Base-by-base conservation (phyloP, 352 stramenopile species). In the Phytophthora colocasiae region DNA sequence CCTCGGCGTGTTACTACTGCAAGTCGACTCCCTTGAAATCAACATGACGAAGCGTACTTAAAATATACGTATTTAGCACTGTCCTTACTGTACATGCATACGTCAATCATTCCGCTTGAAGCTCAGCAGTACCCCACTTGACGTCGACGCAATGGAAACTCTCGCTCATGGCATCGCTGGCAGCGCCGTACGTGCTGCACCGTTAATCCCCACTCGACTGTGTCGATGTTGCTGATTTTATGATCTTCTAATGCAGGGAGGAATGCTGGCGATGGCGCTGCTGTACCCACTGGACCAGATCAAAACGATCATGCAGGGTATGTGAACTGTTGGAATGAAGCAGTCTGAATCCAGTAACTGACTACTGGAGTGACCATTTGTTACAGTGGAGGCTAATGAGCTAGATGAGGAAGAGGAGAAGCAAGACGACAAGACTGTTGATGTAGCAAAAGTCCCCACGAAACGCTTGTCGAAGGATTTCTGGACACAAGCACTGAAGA, bases 221-320 rank as follows among this genome's bases (percentile, higher is more conserved):
- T 14, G 4, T 3, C 36, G 26, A 48, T 8, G 3, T 29, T 49
- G n/a, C 26, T 51, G 34, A 66, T 43, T 11, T 27, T 8, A 29
- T 40, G 24, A 12, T 2, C 2, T 60, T 38, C 32, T 17, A 41
- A 17, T 62, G 32, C 54, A 91, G 70, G 87, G 85, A 11, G 79
- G 80, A 54, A 87, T 89, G 62, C 58, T 96, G 24, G 85, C 87
- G 59, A 91, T 96, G 81, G 84, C 70, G 29, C 69, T 93, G 41
- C 71, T 94, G 52, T 96, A 96, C 48, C 87, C 87, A 52, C 80
- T 96, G 44, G 87, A 96, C 74, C 85, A 96, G 75, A 90, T 96
- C 63, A 89, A 92, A 65, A 90, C 84, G 41, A 88, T 94, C 63
- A 87, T 94, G 70, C 87, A 96, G 78, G 87, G 89, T 77, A 70